Conservation (phyloP, 768 basidiomycete species). For the Auriculariales sp. region DNA sequence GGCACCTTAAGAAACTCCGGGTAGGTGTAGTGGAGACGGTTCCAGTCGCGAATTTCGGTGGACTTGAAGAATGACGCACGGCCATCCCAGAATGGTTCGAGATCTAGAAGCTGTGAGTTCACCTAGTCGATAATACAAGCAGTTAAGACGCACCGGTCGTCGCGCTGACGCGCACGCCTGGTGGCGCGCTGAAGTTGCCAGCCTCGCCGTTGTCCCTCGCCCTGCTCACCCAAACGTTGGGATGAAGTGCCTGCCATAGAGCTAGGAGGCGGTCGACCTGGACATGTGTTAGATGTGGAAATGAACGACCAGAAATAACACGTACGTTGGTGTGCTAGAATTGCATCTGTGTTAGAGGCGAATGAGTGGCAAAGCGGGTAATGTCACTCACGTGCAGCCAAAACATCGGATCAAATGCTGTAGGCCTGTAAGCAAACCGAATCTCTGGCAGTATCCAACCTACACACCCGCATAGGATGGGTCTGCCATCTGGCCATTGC, state of each 20-base stretch:
- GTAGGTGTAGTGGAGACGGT: slow-evolving; percentile 30
- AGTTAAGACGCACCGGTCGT: slow-evolving; percentile 15
- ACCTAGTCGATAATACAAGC: neutral
- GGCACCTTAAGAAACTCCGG: slow-evolving; percentile 31
- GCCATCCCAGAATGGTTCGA: slow-evolving; percentile 33
- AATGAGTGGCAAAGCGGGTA: no score
- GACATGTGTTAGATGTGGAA: no score
- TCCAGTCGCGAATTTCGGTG: slow-evolving; percentile 12
- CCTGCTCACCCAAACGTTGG: slow-evolving; percentile 22
- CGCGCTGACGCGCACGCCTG: slow-evolving; percentile 7
- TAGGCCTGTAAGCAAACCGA: neutral
- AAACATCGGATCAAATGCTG: slow-evolving; percentile 40
- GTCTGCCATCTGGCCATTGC: slow-evolving; percentile 28
- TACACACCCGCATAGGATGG: neutral
- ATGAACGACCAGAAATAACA: no score
- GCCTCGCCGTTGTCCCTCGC: slow-evolving; percentile 7
- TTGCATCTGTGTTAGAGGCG: no score
- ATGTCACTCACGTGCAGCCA: no score
- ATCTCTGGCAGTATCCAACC: neutral
- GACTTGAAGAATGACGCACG: slow-evolving; percentile 26
- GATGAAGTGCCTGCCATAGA: slow-evolving; percentile 35
- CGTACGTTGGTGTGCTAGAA: slow-evolving; percentile 26
- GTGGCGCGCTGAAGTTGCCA: neutral
- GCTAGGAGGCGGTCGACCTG: slow-evolving; percentile 38
- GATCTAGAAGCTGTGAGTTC: slow-evolving; percentile 14